Conservation (phyloP, 176 grass and related monocot genomes). For the Chloris gayana region DNA sequence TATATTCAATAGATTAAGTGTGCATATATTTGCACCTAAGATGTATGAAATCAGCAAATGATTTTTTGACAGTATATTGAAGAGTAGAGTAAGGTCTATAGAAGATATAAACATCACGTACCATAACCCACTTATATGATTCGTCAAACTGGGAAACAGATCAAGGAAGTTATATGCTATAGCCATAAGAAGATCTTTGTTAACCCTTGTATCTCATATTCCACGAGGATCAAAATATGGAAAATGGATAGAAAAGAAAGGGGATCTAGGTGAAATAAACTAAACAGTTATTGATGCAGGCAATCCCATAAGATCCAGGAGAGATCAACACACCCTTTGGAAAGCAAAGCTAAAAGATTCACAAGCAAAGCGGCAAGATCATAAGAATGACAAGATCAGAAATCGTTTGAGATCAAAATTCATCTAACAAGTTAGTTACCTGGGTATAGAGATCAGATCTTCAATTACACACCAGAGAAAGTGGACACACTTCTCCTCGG, state of each 20-base stretch:
- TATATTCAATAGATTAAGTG: slow-evolving; percentile 9
- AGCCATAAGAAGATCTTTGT: background rate
- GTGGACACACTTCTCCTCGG: background rate
- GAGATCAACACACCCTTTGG: slow-evolving; percentile 19
- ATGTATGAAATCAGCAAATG: background rate
- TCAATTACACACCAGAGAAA: slow-evolving; percentile 25
- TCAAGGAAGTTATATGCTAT: background rate
- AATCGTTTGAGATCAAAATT: slow-evolving; percentile 1
- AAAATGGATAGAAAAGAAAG: background rate
- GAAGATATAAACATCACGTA: background rate
- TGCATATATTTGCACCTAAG: background rate
- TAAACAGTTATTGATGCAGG: background rate
- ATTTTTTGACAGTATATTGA: too few relatives aligned
- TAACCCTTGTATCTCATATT: slow-evolving; percentile 31
- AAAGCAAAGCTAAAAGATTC: slow-evolving; percentile 18
- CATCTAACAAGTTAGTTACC: slow-evolving; percentile 36
- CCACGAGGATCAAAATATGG: background rate
- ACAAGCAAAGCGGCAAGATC: background rate
- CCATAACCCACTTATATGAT: background rate
- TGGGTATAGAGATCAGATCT: slow-evolving; percentile 38
- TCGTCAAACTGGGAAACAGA: background rate
- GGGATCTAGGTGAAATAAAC: background rate
- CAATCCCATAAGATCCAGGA: slow-evolving; percentile 2
- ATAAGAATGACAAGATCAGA: slow-evolving; percentile 1
- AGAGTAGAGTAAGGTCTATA: too few relatives aligned